phyloP scores from a whole-genome alignment of 805 yeast species.

The Suhomyces faveliae region DNA sequence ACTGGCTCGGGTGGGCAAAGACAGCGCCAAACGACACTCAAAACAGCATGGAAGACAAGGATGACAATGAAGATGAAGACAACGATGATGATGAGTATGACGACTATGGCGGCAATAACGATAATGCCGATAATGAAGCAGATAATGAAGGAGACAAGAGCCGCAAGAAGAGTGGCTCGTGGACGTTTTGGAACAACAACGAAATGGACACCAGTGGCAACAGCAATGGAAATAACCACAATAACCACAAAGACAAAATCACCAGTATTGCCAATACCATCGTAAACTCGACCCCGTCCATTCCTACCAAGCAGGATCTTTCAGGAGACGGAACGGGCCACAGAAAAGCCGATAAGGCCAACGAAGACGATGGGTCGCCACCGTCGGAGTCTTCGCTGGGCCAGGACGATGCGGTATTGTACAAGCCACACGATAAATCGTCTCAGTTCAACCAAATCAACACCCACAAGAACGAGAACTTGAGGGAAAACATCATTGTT shows the following conservation, averaged over 20 bases:
- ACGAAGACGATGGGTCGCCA: slow-evolving; percentile 2
- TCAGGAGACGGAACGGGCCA: neutral
- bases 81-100: slow-evolving; percentile 19
- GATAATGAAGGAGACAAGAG: slow-evolving; percentile 27
- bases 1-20: slow-evolving; percentile 29
- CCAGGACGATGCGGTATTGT: slow-evolving; percentile 43
- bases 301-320: slow-evolving; percentile 20
- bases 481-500: slow-evolving; percentile 39
- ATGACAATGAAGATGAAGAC: slow-evolving; percentile 17
- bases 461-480: slow-evolving; percentile 45
- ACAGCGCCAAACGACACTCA: slow-evolving; percentile 18
- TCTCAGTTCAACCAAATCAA: slow-evolving; percentile 40
- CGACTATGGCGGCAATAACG: slow-evolving; percentile 18
- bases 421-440: slow-evolving; percentile 42
- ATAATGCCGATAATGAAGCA: slow-evolving; percentile 20
- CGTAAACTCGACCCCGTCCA: slow-evolving; percentile 29
- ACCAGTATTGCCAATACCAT: slow-evolving; percentile 25
- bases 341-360: neutral
- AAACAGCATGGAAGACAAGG: slow-evolving; percentile 10
- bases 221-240: slow-evolving; percentile 7
- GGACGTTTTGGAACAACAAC: slow-evolving; percentile 38
- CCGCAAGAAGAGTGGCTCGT: slow-evolving; percentile 26
- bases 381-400: slow-evolving; percentile 4
- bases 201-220: slow-evolving; percentile 8
- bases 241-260: slow-evolving; percentile 11